Evolutionary conservation across 2,329 filamentous ascomycete genomes (phyloP).

Genomic region (Penicillium olsonii): DNA sequence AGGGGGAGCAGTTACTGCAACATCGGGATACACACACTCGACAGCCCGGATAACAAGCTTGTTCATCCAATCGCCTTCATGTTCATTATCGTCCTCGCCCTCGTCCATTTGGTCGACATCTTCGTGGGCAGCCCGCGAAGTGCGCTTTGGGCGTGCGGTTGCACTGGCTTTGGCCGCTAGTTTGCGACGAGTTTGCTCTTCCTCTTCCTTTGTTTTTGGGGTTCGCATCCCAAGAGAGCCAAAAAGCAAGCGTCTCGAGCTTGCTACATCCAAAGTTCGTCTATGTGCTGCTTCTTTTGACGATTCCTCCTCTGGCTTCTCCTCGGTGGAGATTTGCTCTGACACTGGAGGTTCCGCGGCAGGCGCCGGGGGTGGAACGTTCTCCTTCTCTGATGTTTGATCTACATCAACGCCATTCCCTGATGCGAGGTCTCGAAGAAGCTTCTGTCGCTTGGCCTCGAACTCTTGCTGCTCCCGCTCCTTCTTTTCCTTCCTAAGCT

Average conservation of each 20-base stretch:
- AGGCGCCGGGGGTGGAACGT: slow-evolving; percentile 23
- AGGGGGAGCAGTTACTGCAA: slow-evolving; percentile 72
- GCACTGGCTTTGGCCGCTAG: slow-evolving; percentile 57
- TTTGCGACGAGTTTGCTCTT: slow-evolving; percentile 61
- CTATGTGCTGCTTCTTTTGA: slow-evolving; percentile 30
- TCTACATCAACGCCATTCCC: slow-evolving; percentile 54
- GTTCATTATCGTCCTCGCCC: slow-evolving; percentile 51
- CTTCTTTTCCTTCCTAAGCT: slow-evolving; percentile 23
- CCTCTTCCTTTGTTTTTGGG: slow-evolving; percentile 69
- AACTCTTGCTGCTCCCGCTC: slow-evolving; percentile 46
- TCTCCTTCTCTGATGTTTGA: slow-evolving; percentile 32
- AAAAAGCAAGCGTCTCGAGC: slow-evolving; percentile 69
- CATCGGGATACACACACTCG: slow-evolving; percentile 74
- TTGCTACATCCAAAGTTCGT: slow-evolving; percentile 58
- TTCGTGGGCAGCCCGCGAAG: not conserved
- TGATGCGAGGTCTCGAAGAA: slow-evolving; percentile 54
- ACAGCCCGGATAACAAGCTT: slow-evolving; percentile 76
- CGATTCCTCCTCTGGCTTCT: slow-evolving; percentile 15
- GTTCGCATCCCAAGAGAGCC: slow-evolving; percentile 69
- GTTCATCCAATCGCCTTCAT: slow-evolving; percentile 64
- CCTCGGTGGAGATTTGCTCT: slow-evolving; percentile 11
- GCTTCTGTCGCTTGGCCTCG: slow-evolving; percentile 52
- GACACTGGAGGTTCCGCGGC: slow-evolving; percentile 9
- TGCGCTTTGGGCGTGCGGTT: slow-evolving; percentile 1
- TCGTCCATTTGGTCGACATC: slow-evolving; percentile 5